A percentile compares a stretch with the other conserved stretches of the same genome.
Evolutionary conservation across 2,329 filamentous ascomycete genomes (phyloP).

Genomic region (Penicillium sp.): DNA sequence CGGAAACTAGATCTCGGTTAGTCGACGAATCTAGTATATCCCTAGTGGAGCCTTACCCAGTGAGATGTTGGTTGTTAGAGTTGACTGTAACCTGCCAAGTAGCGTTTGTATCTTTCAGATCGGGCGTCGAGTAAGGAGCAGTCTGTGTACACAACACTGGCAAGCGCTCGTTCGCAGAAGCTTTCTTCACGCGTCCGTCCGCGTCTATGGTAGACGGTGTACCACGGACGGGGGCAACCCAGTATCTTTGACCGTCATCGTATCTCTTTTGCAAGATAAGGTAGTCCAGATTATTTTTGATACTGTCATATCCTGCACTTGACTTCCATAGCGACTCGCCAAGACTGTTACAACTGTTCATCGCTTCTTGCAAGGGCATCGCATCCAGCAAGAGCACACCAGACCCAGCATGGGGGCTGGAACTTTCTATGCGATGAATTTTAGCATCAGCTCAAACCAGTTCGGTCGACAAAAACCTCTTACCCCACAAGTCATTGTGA

Average conservation of each 20-base stretch:
- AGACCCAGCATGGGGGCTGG: slow-evolving; percentile 17
- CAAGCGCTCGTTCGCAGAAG: slow-evolving; percentile 9
- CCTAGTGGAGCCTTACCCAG: slow-evolving; percentile 12
- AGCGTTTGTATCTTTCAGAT: slow-evolving; percentile 13
- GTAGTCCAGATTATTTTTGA: slow-evolving; percentile 17
- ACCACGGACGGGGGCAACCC: slow-evolving; percentile 12
- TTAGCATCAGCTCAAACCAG: not conserved
- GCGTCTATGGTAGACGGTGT: slow-evolving; percentile 14
- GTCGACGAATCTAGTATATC: not conserved
- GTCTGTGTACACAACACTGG: slow-evolving; percentile 24
- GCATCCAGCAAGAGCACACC: slow-evolving; percentile 21
- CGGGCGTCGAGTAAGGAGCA: slow-evolving; percentile 18
- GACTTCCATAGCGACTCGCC: slow-evolving; percentile 22
- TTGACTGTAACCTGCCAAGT: slow-evolving; percentile 21
- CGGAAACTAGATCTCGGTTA: slow-evolving; percentile 42
- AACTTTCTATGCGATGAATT: slow-evolving; percentile 8
- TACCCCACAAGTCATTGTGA: slow-evolving; percentile 25
- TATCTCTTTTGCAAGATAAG: slow-evolving; percentile 15
- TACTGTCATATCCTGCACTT: not conserved
- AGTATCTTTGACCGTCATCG: slow-evolving; percentile 12
- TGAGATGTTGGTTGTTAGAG: slow-evolving; percentile 22
- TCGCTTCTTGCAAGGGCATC: slow-evolving; percentile 19
- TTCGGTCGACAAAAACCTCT: too few relatives aligned
- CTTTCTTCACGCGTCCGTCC: slow-evolving; percentile 12
- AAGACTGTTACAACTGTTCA: slow-evolving; percentile 13